Conservation (phyloP, 2,329 filamentous ascomycete genomes). For the Leptoxyphium fumago region DNA sequence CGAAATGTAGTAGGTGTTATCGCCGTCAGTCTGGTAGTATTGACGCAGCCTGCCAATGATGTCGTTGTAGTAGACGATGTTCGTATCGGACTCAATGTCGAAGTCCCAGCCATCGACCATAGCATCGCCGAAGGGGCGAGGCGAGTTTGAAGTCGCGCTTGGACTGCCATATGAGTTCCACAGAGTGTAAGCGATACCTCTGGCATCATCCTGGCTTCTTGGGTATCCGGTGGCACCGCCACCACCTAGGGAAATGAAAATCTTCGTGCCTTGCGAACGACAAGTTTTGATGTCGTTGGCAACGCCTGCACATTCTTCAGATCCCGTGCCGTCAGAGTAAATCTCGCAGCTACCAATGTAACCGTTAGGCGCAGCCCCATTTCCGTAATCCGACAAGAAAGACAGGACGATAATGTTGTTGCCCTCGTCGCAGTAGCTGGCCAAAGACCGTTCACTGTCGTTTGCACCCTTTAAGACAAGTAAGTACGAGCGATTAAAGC, state of each 20-base stretch:
- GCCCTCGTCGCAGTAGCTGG: not conserved
- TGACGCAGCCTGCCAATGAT: constrained; percentile 15
- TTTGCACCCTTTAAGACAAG: not conserved
- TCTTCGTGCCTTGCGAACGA: constrained; percentile 28
- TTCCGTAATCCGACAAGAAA: constrained; percentile 2
- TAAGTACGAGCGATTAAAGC: not conserved
- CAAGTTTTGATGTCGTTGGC: constrained; percentile 29
- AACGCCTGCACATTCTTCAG: constrained; percentile 23
- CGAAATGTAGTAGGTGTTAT: constrained; percentile 33
- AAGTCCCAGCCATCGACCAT: constrained; percentile 40
- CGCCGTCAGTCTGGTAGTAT: constrained; percentile 18
- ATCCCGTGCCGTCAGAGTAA: constrained; percentile 2
- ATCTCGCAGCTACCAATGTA: constrained; percentile 1
- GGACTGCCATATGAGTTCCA: constrained; percentile 30
- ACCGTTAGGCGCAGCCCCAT: not conserved
- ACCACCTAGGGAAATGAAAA: constrained; percentile 33
- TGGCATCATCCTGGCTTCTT: constrained; percentile 24
- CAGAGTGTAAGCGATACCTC: constrained; percentile 28
- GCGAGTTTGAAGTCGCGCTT: constrained; percentile 18
- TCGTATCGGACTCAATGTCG: constrained; percentile 29
- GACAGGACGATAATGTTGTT: constrained; percentile 2
- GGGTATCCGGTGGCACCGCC: constrained; percentile 28
- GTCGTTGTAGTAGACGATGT: constrained; percentile 23
- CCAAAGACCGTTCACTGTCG: not conserved
- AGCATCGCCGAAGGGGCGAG: constrained; percentile 33